Conservation (phyloP, 768 basidiomycete genomes). For the Boletus sp. region DNA sequence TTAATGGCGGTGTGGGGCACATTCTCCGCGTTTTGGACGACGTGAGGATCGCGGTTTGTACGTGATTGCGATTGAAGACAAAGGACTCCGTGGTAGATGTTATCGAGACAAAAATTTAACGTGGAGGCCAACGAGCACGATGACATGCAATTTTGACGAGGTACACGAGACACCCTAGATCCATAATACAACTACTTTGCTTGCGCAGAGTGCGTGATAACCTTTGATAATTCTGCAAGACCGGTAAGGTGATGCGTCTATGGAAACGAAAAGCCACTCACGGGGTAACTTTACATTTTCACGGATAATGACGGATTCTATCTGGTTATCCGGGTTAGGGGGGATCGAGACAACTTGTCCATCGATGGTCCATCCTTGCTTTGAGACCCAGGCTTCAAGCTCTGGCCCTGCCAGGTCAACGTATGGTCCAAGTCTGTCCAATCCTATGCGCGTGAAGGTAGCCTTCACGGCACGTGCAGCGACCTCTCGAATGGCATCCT, state of each 20-base stretch:
- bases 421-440: constrained; percentile 66
- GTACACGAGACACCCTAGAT: constrained; percentile 4
- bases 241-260: background rate
- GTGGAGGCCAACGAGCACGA: background rate
- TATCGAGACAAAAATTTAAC: background rate
- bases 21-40: constrained; percentile 52
- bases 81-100: background rate
- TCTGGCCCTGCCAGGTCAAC: constrained; percentile 64
- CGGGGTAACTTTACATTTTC: constrained; percentile 80
- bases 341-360: constrained; percentile 64
- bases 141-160: constrained; percentile 1
- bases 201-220: constrained; percentile 69
- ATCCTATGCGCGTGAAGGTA: constrained; percentile 71
- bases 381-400: constrained; percentile 56
- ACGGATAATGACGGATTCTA: constrained; percentile 80
- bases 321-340: constrained; percentile 84
- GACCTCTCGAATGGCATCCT: constrained; percentile 76
- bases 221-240: constrained; percentile 65
- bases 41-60: constrained; percentile 15
- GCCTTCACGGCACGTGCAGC: constrained; percentile 74
- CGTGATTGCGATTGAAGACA: background rate
- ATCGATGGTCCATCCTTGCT: constrained; percentile 67
- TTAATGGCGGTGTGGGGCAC: constrained; percentile 82
- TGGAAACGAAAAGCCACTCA: constrained; percentile 37
- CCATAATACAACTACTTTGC: constrained; percentile 34